A percentile compares a stretch with the other conserved stretches of the same genome.
Conservation (phyloP, 768 basidiomycete genomes). For the Exsudoporus frostii region DNA sequence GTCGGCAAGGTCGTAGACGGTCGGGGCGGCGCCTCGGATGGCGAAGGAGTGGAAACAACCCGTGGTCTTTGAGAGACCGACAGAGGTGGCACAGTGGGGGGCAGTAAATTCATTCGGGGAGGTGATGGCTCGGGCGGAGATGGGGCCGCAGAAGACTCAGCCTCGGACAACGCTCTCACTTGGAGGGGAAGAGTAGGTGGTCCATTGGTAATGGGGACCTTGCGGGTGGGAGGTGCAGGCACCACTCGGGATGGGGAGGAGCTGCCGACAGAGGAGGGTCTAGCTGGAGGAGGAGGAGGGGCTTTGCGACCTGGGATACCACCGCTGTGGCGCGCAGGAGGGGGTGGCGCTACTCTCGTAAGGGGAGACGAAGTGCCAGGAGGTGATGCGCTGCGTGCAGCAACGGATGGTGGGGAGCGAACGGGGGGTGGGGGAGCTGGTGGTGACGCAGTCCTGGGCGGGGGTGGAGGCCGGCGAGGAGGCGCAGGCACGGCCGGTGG, state of each 20-base stretch:
- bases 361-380: constrained; percentile 9
- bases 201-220: constrained; percentile 25
- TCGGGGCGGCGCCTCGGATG: constrained; percentile 17
- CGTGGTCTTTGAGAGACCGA: constrained; percentile 22
- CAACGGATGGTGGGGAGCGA: constrained; percentile 27
- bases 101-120: constrained; percentile 19
- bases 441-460: constrained; percentile 30
- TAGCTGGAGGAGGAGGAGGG: constrained; percentile 44
- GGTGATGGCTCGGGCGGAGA: constrained; percentile 33
- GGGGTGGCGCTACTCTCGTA: constrained; percentile 21
- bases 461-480: constrained; percentile 33
- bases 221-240: constrained; percentile 43
- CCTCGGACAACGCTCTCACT: constrained; percentile 44
- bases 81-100: constrained; percentile 11
- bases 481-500: constrained; percentile 19
- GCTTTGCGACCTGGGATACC: constrained; percentile 31
- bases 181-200: constrained; percentile 36
- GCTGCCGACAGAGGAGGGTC: constrained; percentile 35
- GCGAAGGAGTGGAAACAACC: constrained; percentile 25
- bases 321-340: constrained; percentile 26
- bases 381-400: constrained; percentile 26
- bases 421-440: constrained; percentile 26
- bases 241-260: constrained; percentile 29
- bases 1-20: constrained; percentile 10
- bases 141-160: constrained; percentile 34